Conservation (phyloP, 1,284 basidiomycete genomes). For the Garcileccinum viscosum region DNA sequence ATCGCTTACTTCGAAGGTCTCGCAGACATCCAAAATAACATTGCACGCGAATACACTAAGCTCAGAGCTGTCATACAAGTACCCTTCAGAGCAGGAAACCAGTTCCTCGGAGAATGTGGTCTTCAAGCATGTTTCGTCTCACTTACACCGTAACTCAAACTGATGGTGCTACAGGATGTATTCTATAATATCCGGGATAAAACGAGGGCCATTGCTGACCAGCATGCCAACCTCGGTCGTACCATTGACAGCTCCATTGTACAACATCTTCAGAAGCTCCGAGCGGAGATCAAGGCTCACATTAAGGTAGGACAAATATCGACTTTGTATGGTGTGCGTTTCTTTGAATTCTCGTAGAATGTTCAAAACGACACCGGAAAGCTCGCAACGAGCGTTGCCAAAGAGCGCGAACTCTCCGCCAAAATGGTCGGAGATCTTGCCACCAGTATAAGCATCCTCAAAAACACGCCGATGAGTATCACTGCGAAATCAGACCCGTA, state of each 20-base stretch:
- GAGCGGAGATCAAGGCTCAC: conserved; percentile 96
- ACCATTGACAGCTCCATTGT: conserved; percentile 98
- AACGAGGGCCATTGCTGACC: conserved; percentile 92
- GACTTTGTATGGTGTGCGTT: background rate
- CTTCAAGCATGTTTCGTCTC: conserved; percentile 59
- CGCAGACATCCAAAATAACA: conserved; percentile 95
- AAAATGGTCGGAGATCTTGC: conserved; percentile 89
- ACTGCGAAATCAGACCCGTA: conserved; percentile 88
- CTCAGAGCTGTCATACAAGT: conserved; percentile 98
- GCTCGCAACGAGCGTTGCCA: conserved; percentile 91
- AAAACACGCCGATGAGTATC: conserved; percentile 93
- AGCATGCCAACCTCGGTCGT: conserved; percentile 94
- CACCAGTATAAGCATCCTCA: conserved; percentile 87
- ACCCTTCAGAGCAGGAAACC: conserved; percentile 93
- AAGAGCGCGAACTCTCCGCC: conserved; percentile 91
- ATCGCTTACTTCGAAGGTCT: conserved; percentile 90
- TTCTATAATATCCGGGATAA: conserved; percentile 95
- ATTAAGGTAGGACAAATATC: conserved; percentile 76
- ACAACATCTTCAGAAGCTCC: conserved; percentile 94
- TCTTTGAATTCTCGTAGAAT: conserved; percentile 58
- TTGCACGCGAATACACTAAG: conserved; percentile 93
- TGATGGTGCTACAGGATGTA: conserved; percentile 69
- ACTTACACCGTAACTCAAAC: background rate
- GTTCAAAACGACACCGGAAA: conserved; percentile 99
- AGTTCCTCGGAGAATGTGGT: conserved; percentile 93